Conservation (phyloP, 2,329 filamentous ascomycete genomes). For the Fusarium anguioides region DNA sequence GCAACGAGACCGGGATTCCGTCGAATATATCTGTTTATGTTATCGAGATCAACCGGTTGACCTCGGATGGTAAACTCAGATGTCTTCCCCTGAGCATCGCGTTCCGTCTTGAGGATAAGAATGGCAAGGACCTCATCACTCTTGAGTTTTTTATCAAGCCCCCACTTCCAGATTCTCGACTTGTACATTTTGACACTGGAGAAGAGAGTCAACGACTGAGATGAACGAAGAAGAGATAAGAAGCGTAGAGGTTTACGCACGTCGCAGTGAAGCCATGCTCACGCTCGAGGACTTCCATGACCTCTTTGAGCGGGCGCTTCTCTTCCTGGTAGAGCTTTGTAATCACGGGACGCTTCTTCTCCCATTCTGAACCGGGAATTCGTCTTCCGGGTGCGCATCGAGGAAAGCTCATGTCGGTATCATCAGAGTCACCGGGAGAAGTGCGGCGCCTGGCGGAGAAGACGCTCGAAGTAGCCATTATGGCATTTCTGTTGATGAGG, state of each 20-base stretch:
- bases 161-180: constrained; percentile 56
- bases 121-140: constrained; percentile 55
- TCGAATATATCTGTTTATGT: constrained; percentile 55
- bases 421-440: constrained; percentile 45
- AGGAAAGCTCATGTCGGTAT: constrained; percentile 44
- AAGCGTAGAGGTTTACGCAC: constrained; percentile 45
- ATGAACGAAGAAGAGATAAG: neutral
- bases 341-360: constrained; percentile 51
- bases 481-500: constrained; percentile 13
- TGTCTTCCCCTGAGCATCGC: constrained; percentile 49
- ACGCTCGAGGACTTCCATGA: constrained; percentile 54
- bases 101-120: constrained; percentile 52
- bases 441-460: constrained; percentile 41
- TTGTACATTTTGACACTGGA: constrained; percentile 57
- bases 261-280: constrained; percentile 54
- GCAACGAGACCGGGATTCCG: constrained; percentile 52
- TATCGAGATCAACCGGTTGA: constrained; percentile 53
- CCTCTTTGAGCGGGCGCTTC: constrained; percentile 55
- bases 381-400: constrained; percentile 46
- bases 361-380: constrained; percentile 50
- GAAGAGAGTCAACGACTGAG: neutral
- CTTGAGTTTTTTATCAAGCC: constrained; percentile 56
- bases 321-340: constrained; percentile 55
- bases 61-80: constrained; percentile 54
- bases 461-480: constrained; percentile 40